phyloP scores from a whole-genome alignment of 2,329 filamentous ascomycete genomes.

The Metarhizium anisopliae region DNA sequence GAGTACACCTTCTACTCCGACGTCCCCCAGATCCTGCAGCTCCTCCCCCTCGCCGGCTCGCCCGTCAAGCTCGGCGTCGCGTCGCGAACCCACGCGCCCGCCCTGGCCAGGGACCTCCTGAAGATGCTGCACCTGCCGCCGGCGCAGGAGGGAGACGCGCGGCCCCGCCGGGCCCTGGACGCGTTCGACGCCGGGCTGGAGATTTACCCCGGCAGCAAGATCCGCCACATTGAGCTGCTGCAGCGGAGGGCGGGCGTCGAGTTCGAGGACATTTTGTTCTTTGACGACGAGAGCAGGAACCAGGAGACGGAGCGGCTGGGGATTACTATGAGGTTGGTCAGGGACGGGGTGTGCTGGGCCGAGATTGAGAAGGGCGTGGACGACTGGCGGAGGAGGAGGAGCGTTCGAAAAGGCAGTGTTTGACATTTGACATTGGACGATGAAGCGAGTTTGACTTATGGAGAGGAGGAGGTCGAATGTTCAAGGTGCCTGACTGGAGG shows the following conservation, averaged over 20 bases:
- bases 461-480: background rate
- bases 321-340: conserved; percentile 75
- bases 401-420: conserved; percentile 18
- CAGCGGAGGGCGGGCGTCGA: conserved; percentile 60
- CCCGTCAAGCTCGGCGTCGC: conserved; percentile 58
- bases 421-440: background rate
- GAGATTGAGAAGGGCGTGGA: conserved; percentile 74
- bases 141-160: conserved; percentile 13
- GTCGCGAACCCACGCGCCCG: conserved; percentile 70
- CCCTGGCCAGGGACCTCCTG: conserved; percentile 72
- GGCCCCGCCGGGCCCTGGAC: conserved; percentile 41
- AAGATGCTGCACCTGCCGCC: conserved; percentile 56
- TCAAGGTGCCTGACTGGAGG: background rate
- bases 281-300: conserved; percentile 86
- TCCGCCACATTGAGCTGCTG: conserved; percentile 72
- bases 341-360: conserved; percentile 65
- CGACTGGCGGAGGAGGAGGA: conserved; percentile 70
- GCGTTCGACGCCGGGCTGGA: conserved; percentile 53
- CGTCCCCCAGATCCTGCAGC: conserved; percentile 56
- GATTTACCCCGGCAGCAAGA: conserved; percentile 72
- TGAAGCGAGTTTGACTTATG: background rate
- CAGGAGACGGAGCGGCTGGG: conserved; percentile 71
- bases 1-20: conserved; percentile 62
- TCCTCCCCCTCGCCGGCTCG: conserved; percentile 31
- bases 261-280: conserved; percentile 87